Evolutionary conservation across 345 rosid genomes (phyloP).

Genomic region (Gossypium stocksii): DNA sequence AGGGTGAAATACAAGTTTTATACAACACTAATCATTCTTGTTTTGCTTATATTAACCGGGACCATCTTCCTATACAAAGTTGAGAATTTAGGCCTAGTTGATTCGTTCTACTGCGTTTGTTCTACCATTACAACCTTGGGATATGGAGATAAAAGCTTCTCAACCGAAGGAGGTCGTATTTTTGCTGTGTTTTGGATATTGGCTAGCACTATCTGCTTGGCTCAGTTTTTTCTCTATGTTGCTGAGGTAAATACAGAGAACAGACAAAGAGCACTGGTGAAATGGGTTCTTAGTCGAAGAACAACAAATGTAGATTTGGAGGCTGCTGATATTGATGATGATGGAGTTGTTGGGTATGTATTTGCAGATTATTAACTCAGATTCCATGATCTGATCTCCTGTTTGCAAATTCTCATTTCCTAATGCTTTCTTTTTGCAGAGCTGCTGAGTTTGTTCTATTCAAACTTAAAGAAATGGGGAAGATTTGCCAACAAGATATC

Average conservation of each 20-base stretch:
- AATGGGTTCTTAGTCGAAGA: constrained; percentile 68
- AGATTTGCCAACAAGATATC: constrained; percentile 55
- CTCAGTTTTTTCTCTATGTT: constrained; percentile 58
- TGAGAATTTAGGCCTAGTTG: constrained; percentile 45
- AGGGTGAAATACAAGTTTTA: constrained; percentile 53
- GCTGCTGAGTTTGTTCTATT: constrained; percentile 51
- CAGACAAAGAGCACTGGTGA: constrained; percentile 50
- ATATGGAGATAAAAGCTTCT: constrained; percentile 79
- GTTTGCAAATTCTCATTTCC: background rate
- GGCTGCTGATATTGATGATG: constrained; percentile 77
- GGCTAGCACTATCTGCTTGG: constrained; percentile 55
- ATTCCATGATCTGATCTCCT: background rate
- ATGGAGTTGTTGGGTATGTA: constrained; percentile 68
- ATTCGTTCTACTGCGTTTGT: constrained; percentile 80
- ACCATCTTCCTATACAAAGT: constrained; percentile 32
- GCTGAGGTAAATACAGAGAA: constrained; percentile 63
- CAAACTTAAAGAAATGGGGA: constrained; percentile 76
- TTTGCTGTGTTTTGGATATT: constrained; percentile 77
- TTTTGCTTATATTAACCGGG: constrained; percentile 46
- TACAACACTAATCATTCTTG: constrained; percentile 32
- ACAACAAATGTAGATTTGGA: constrained; percentile 63
- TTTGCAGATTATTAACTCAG: background rate
- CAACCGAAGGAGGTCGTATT: constrained; percentile 44
- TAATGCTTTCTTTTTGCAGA: constrained; percentile 25
- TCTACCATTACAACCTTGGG: constrained; percentile 82